Base-by-base conservation (phyloP, 2,329 filamentous ascomycete genomes). In the Lachnellula willkommii region DNA sequence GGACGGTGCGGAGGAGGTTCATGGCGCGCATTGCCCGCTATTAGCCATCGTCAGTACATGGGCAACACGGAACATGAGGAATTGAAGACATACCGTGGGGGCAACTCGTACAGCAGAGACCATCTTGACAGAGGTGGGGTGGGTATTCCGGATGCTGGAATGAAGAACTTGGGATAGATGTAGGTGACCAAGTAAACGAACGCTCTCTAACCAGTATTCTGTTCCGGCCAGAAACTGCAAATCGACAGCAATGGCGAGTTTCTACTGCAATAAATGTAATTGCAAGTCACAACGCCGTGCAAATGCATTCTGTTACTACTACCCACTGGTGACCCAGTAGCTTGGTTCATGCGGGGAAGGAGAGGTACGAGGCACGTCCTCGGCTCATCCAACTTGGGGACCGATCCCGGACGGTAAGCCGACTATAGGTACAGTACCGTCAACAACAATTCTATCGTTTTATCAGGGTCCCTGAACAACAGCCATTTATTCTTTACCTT, bases 1-100 rank as follows among this genome's bases (percentile, higher is more conserved):
- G 93, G 54, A 99, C 84, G n/a, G 93, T 92, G 53, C 89, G 86
- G 50, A 97, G 84, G 50, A 93, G 79, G 63, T 80, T 89, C 57
- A 84, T 75, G 15, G 89, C 89, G 63, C 85, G 78, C 47, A 80
- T 77, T 32, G 83, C 81, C 62, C 80, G 78, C 83, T 71, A 40
- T 15, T 12, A 20, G 22, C 28, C 5, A 36, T 57, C 36, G 53
- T 40, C 5, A 37, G 37, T 15, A 7, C 2, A 17, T 9, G 28
- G 28, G 28, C 28, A 14, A 36, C 42, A 7, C 2, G 4, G 14
- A 47, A 7, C 2, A 5, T 22, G n/a, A 39, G 26, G 5, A 7
- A 2, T 3, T 22, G 11, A 7, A 37, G 9, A 55, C 63, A 52
- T 61, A 67, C 68, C 36, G 63, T 66, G 28, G 66, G 66, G 52